Percentiles rank a stretch among this genome's conserved stretches.
Evolutionary conservation across 2,329 filamentous ascomycete genomes (phyloP).

Genomic region (Aspergillus versicolor): DNA sequence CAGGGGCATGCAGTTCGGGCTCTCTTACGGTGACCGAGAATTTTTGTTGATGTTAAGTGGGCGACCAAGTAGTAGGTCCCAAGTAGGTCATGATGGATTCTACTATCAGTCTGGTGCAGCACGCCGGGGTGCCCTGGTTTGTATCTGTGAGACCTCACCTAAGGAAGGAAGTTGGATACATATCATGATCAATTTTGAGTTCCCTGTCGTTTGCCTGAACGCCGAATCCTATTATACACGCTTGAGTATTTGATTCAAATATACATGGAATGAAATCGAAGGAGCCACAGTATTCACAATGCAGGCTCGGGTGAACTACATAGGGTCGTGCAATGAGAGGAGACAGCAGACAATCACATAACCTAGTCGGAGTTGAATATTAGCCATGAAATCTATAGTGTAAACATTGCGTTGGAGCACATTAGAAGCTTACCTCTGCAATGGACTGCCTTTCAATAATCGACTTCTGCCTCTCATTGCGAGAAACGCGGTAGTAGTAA

Average conservation of each 20-base stretch:
- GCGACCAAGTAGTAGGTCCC: too few relatives aligned
- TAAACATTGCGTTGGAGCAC: background rate
- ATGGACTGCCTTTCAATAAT: slow-evolving; percentile 69
- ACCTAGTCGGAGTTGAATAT: background rate
- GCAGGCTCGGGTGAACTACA: too few relatives aligned
- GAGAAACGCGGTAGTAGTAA: slow-evolving; percentile 81
- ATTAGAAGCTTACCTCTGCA: slow-evolving; percentile 40
- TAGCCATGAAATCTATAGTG: background rate
- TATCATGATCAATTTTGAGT: background rate
- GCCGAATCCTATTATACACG: background rate
- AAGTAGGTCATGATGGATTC: background rate
- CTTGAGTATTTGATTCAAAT: background rate
- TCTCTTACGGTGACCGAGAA: background rate
- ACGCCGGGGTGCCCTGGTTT: background rate
- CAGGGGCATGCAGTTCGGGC: background rate
- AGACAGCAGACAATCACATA: slow-evolving; percentile 1
- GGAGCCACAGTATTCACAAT: background rate
- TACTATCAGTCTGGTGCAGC: too few relatives aligned
- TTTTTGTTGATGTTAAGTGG: background rate
- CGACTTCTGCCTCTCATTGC: slow-evolving; percentile 83
- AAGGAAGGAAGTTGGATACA: background rate
- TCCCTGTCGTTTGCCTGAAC: background rate
- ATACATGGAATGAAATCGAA: background rate
- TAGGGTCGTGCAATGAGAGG: background rate
- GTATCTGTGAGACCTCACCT: background rate